Evolutionary conservation across 129 eudicot species (phyloP).

Genomic region (Flaveria linearis): DNA sequence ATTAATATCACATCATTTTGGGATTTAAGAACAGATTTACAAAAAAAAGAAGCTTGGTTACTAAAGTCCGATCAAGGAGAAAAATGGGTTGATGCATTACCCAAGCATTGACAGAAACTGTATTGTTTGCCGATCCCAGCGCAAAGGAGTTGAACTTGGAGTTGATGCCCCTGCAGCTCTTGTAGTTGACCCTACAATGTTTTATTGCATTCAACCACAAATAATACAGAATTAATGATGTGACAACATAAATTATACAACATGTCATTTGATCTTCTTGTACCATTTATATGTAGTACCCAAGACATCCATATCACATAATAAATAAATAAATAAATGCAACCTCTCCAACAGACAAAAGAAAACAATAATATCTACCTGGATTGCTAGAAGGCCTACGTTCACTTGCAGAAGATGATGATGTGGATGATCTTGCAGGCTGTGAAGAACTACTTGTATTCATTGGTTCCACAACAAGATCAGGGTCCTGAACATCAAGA

Average conservation of each 20-base stretch:
- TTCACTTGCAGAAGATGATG: conserved; percentile 58
- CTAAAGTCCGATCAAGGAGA: not conserved
- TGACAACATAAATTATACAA: not conserved
- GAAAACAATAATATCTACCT: conserved; percentile 42
- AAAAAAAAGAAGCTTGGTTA: not conserved
- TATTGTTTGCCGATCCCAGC: conserved; percentile 82
- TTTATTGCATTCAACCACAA: not conserved
- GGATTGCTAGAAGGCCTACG: conserved; percentile 57
- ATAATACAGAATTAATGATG: not conserved
- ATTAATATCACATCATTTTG: not conserved
- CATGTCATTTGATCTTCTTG: not conserved
- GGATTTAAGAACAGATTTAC: not conserved
- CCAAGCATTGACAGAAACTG: conserved; percentile 98
- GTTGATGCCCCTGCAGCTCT: conserved; percentile 74
- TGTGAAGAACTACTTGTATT: conserved; percentile 59
- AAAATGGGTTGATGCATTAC: conserved; percentile 36
- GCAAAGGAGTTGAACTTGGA: conserved; percentile 63
- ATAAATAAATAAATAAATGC: not conserved
- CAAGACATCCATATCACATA: not conserved
- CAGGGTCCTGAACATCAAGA: conserved; percentile 65
- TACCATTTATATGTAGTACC: not conserved
- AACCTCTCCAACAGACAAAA: not conserved
- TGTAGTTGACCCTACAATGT: conserved; percentile 53
- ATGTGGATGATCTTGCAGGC: conserved; percentile 58
- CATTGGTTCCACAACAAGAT: conserved; percentile 83